phyloP scores from a whole-genome alignment of 225 moss, liverwort and hornwort genomes.

The Pleurozium schreberi region DNA sequence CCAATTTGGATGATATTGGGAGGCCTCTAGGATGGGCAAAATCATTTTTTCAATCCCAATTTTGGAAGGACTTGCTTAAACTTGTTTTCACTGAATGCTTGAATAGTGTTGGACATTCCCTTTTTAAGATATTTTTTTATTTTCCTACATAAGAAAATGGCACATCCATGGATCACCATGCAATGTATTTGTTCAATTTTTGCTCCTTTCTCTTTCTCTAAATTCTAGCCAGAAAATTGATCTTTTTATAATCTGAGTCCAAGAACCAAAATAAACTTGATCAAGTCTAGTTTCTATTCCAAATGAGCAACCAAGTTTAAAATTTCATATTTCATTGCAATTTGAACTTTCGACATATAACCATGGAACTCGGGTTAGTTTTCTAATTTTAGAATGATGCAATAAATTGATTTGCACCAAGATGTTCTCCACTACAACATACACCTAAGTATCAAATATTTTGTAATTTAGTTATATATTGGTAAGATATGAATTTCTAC shows the following conservation, averaged over 20 bases:
- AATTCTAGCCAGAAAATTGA: neutral
- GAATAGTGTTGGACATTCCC: neutral
- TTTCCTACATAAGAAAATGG: neutral
- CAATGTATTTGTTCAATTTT: neutral
- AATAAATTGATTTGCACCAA: neutral
- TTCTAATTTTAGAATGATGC: neutral
- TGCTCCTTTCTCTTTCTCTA: rapidly evolving
- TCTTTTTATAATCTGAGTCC: rapidly evolving
- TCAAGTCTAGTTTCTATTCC: neutral
- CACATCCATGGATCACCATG: neutral
- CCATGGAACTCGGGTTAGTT: neutral
- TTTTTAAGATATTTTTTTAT: neutral
- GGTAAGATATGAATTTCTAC: neutral
- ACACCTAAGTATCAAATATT: neutral
- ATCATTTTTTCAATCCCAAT: neutral
- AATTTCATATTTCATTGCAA: neutral
- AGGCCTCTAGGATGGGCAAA: rapidly evolving
- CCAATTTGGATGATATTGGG: neutral
- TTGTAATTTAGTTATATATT: neutral
- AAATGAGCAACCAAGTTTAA: neutral
- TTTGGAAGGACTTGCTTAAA: neutral
- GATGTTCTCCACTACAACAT: neutral
- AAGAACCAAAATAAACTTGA: neutral
- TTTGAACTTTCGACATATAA: neutral
- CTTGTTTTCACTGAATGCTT: rapidly evolving